Evolutionary conservation across 2,329 filamentous ascomycete genomes (phyloP).

Genomic region (Beauveria sp.): DNA sequence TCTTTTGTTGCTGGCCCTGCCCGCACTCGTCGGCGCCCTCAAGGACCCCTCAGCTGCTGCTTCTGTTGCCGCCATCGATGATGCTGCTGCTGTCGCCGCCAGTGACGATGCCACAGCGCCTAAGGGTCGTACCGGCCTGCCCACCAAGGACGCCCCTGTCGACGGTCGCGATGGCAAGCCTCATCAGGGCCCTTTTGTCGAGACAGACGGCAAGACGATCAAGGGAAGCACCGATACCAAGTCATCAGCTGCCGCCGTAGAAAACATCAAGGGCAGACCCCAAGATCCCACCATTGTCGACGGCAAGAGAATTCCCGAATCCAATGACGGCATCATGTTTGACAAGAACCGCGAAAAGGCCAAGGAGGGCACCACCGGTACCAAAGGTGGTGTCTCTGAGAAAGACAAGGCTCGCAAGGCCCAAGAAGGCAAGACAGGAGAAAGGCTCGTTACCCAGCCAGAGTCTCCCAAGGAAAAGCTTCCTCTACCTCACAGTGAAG

Average conservation of each 20-base stretch:
- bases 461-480: conserved; percentile 80
- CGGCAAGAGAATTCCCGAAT: conserved; percentile 53
- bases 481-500: conserved; percentile 72
- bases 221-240: conserved; percentile 21
- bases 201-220: conserved; percentile 35
- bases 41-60: conserved; percentile 16
- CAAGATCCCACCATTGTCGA: conserved; percentile 46
- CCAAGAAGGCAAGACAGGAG: conserved; percentile 57
- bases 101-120: conserved; percentile 19
- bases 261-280: conserved; percentile 41
- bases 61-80: neutral
- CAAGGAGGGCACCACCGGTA: conserved; percentile 80
- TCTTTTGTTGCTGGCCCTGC: conserved; percentile 47
- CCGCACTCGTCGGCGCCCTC: conserved; percentile 38
- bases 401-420: conserved; percentile 71
- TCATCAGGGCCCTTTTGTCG: conserved; percentile 75
- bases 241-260: conserved; percentile 18
- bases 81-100: conserved; percentile 13
- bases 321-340: conserved; percentile 84
- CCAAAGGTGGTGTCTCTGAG: conserved; percentile 80
- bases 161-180: conserved; percentile 93
- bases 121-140: conserved; percentile 29
- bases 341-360: conserved; percentile 69
- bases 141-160: conserved; percentile 72
- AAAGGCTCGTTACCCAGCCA: conserved; percentile 65